These are phyloP conservation scores for Claviceps sorghi DNA, from an alignment of 2,329 filamentous ascomycete genomes.

Conservation along the genomic window DNA sequence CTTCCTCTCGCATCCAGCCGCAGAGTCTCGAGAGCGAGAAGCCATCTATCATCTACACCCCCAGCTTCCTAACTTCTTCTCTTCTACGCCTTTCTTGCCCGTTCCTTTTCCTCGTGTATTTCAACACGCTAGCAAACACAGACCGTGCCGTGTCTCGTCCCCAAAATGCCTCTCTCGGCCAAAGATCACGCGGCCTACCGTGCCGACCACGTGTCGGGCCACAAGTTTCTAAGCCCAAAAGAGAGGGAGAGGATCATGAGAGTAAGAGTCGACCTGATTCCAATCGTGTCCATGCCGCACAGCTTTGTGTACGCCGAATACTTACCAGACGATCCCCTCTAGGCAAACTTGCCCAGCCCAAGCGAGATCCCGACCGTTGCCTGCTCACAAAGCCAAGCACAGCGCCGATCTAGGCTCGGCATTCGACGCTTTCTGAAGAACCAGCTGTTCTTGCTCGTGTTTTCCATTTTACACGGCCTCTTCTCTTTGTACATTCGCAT, in stretches of 20 bases:
- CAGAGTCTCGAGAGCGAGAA: neutral
- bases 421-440: constrained; percentile 46
- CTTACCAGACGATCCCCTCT: constrained; percentile 10
- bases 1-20: neutral
- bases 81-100: neutral
- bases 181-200: constrained; percentile 25
- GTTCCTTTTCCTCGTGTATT: neutral
- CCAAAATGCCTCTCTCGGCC: constrained; percentile 20
- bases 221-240: constrained; percentile 20
- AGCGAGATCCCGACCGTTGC: constrained; percentile 17
- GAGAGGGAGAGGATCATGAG: constrained; percentile 23
- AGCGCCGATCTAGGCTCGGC: constrained; percentile 32
- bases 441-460: constrained; percentile 52
- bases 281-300: neutral
- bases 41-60: neutral
- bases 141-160: neutral
- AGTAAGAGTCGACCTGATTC: constrained; percentile 12
- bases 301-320: neutral
- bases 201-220: constrained; percentile 21
- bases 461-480: constrained; percentile 57
- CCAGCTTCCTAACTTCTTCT: neutral
- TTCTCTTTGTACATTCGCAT: constrained; percentile 82
- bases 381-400: constrained; percentile 13
- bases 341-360: constrained; percentile 23
- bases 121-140: neutral